A percentile compares a stretch with the other conserved stretches of the same genome.
Evolutionary conservation across 192 early-diverging fungal genomes (phyloP).

Genomic region (Entomortierella lignicola): DNA sequence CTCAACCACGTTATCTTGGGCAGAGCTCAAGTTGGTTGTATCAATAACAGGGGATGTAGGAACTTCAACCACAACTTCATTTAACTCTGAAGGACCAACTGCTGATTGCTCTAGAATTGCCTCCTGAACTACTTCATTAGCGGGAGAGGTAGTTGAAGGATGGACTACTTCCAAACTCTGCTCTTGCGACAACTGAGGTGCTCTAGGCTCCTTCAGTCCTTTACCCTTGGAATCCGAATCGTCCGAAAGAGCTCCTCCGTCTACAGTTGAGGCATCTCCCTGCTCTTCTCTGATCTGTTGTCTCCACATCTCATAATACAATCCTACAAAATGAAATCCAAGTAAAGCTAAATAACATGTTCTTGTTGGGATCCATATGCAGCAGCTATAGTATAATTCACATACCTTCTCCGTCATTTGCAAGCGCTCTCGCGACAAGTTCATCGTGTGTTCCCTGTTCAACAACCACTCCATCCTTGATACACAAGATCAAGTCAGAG

Average conservation of each 20-base stretch:
- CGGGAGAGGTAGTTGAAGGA: not conserved
- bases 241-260: conserved; percentile 27
- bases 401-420: conserved; percentile 52
- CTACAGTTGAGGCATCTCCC: conserved; percentile 24
- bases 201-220: conserved; percentile 20
- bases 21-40: not conserved
- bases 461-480: conserved; percentile 84
- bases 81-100: conserved; percentile 17
- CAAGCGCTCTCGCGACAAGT: conserved; percentile 65
- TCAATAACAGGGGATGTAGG: not conserved
- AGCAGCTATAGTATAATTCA: no score
- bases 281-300: conserved; percentile 81
- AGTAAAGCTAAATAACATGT: no score
- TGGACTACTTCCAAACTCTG: not conserved
- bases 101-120: not conserved
- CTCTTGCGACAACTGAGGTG: not conserved
- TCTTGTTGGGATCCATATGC: no score
- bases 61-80: conserved; percentile 16
- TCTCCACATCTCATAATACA: conserved; percentile 94
- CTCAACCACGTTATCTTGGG: not conserved
- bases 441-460: conserved; percentile 87
- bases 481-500: conserved; percentile 85
- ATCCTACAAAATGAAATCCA: conserved; percentile 55
- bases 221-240: conserved; percentile 26
- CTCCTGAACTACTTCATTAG: conserved; percentile 5